phyloP scores from a whole-genome alignment of 345 rosid species.

The Fremontodendron californicum region DNA sequence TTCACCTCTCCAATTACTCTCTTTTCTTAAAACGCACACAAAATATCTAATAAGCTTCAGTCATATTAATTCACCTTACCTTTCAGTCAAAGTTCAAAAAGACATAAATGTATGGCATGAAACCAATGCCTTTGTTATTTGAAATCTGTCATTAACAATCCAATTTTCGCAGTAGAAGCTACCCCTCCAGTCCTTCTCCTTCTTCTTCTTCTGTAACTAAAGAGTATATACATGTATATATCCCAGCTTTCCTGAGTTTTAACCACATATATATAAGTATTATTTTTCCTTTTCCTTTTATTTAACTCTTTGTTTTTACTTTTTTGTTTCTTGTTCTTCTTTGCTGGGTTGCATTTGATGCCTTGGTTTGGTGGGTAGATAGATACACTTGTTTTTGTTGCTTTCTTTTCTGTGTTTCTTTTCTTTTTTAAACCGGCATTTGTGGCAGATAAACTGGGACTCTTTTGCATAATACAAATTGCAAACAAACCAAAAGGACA shows the following conservation, averaged over 20 bases:
- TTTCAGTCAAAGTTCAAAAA: background rate
- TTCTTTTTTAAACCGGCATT: slow-evolving; percentile 24
- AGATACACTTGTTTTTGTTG: slow-evolving; percentile 15
- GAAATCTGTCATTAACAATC: slow-evolving; percentile 2
- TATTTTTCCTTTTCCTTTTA: background rate
- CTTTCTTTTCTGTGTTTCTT: background rate
- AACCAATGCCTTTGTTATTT: background rate
- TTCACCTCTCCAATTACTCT: background rate
- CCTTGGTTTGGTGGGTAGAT: slow-evolving; percentile 37
- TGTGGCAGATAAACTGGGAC: slow-evolving; percentile 57
- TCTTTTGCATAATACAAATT: slow-evolving; percentile 29
- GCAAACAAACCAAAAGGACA: background rate
- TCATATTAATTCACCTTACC: background rate
- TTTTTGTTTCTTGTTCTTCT: slow-evolving; percentile 25
- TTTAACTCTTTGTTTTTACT: slow-evolving; percentile 21
- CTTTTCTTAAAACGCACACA: background rate
- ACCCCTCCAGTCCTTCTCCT: background rate
- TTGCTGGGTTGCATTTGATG: slow-evolving; percentile 38
- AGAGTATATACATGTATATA: background rate
- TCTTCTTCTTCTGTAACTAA: background rate
- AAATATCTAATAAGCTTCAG: background rate
- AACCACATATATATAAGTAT: background rate
- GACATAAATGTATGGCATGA: background rate
- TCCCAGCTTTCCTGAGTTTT: background rate
- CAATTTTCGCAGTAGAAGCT: background rate